Conservation (phyloP, 2,329 filamentous ascomycete genomes). For the Mycocentrospora acerina region DNA sequence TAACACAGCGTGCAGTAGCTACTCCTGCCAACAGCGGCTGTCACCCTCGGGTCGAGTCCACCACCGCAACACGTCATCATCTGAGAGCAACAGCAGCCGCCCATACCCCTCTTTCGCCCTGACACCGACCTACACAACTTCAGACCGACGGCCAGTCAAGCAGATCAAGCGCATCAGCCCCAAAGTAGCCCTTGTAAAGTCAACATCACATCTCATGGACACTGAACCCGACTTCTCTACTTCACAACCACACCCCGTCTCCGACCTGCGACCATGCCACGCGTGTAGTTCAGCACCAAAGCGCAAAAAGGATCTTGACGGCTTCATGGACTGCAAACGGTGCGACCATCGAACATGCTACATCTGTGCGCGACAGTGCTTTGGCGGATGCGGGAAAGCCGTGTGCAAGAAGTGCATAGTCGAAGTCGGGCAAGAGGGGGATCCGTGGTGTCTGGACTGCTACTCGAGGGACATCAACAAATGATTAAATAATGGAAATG, state of each 20-base stretch:
- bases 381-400: conserved; percentile 51
- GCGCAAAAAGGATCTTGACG: conserved; percentile 66
- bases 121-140: conserved; percentile 6
- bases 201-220: conserved; percentile 38
- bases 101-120: conserved; percentile 9
- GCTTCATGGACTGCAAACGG: conserved; percentile 64
- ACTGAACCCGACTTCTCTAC: conserved; percentile 19
- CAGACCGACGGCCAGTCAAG: conserved; percentile 34
- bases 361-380: conserved; percentile 67
- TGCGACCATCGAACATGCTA: conserved; percentile 66
- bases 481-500: conserved; percentile 3
- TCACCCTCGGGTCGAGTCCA: conserved; percentile 12
- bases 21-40: conserved; percentile 11
- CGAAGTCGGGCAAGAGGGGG: conserved; percentile 64
- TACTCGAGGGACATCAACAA: conserved; percentile 28
- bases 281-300: conserved; percentile 67
- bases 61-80: conserved; percentile 12
- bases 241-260: conserved; percentile 9
- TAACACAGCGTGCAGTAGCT: conserved; percentile 6
- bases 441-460: conserved; percentile 67
- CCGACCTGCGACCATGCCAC: conserved; percentile 57
- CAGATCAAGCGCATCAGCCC: conserved; percentile 28
- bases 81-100: conserved; percentile 17
- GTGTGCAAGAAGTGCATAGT: conserved; percentile 70
- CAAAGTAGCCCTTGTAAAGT: conserved; percentile 26